A percentile compares a stretch with the other conserved stretches of the same genome.
Conservation (phyloP, 208 protist genomes). For the Zelonia costaricensis region DNA sequence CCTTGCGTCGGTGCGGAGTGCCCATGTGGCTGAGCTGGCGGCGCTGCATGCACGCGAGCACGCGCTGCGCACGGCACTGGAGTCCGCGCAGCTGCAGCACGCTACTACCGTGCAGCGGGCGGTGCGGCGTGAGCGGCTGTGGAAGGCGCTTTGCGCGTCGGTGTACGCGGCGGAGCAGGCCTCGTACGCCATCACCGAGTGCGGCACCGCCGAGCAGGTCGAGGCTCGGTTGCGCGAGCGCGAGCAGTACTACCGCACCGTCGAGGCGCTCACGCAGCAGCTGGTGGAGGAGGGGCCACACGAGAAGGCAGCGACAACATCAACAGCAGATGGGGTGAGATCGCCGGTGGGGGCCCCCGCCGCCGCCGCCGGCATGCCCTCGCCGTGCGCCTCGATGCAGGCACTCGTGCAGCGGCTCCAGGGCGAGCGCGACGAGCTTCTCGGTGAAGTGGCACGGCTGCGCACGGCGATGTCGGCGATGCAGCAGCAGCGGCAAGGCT, state of each 20-base stretch:
- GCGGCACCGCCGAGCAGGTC: constrained; percentile 33
- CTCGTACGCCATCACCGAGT: constrained; percentile 48
- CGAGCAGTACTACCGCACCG: constrained; percentile 39
- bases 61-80: constrained; percentile 25
- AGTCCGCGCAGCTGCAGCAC: constrained; percentile 8
- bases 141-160: constrained; percentile 58
- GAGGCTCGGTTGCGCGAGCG: constrained; percentile 34
- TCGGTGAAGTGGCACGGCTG: constrained; percentile 9
- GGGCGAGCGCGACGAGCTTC: constrained; percentile 17
- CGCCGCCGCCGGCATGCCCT: not conserved
- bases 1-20: not conserved
- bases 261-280: constrained; percentile 49
- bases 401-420: constrained; percentile 9
- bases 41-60: constrained; percentile 47
- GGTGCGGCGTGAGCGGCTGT: constrained; percentile 46
- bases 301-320: not conserved
- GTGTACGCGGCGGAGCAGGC: constrained; percentile 63
- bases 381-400: constrained; percentile 16
- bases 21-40: constrained; percentile 33
- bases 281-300: constrained; percentile 24
- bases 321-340: not conserved
- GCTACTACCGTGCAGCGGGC: constrained; percentile 20
- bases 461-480: not conserved
- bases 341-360: no score
- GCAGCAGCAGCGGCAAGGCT: no score